Evolutionary conservation across 192 early-diverging fungal species (phyloP).

Genomic region (Coemansia sp.): DNA sequence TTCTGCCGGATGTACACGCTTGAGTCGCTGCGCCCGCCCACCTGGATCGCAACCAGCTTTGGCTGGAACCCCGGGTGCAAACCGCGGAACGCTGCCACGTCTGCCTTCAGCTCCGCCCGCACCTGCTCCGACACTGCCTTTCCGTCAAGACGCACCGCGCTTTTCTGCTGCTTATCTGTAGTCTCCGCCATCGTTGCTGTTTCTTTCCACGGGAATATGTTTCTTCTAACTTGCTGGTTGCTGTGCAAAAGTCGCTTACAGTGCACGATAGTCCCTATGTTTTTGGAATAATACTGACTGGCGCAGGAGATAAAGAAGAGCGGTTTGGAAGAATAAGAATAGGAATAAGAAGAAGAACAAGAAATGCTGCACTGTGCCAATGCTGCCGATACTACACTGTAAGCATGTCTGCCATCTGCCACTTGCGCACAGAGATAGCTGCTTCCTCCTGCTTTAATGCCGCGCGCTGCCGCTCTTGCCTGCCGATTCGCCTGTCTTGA

Average conservation of each 20-base stretch:
- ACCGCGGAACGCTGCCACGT: constrained; percentile 63
- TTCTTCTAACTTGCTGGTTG: background rate
- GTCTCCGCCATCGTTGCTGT: background rate
- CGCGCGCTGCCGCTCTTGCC: too few relatives aligned
- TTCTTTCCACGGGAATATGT: background rate
- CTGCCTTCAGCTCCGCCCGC: constrained; percentile 63
- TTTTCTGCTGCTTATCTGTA: background rate
- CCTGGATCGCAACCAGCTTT: constrained; percentile 86
- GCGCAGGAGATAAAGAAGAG: too few relatives aligned
- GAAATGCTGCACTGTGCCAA: background rate
- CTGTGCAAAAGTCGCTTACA: background rate
- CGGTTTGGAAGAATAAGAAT: background rate
- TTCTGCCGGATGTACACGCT: constrained; percentile 93
- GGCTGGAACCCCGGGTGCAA: constrained; percentile 72
- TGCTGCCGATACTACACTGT: too few relatives aligned
- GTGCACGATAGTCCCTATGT: too few relatives aligned
- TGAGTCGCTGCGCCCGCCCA: constrained; percentile 92
- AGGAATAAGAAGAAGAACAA: background rate
- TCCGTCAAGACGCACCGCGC: constrained; percentile 4
- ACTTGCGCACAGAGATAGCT: too few relatives aligned
- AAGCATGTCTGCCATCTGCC: too few relatives aligned
- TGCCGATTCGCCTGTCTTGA: too few relatives aligned
- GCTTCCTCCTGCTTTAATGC: too few relatives aligned
- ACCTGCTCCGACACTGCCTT: constrained; percentile 36
- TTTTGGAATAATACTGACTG: too few relatives aligned